Evolutionary conservation across 768 basidiomycete genomes (phyloP), one percentile per base, ranked within the genome.

Genomic region (Auriscalpium vulgare): DNA sequence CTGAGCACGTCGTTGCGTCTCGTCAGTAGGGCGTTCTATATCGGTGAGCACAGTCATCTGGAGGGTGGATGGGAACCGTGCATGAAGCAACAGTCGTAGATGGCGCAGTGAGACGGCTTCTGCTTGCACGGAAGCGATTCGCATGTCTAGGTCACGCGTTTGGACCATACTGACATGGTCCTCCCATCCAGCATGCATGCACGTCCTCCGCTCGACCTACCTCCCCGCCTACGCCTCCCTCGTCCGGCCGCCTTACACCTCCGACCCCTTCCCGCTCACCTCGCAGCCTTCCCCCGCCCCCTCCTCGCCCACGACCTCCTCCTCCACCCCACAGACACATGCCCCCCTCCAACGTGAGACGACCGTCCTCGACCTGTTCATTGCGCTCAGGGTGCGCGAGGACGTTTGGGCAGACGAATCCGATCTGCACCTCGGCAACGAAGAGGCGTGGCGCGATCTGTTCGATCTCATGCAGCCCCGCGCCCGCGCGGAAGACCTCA

Each of bases 401-500:
- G 91, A 92, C 69, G 77, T 91, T 46, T 84, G 85, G 75, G 72
- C 76, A 43, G 88, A 91, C 68, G 86, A 89, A 49, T 77, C 79
- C 2, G 81, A 83, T 65, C 75, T 91, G 21, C 88, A 92, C 62
- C 79, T 89, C 48, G 85, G 85, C 63, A 75, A 84, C 11, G 83
- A 85, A 53, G 88, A 90, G 66, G 76, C 79, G 10, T 91, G 87
- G 74, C 83, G 82, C 57, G 90, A 91, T 63, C 70, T 92, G 23
- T 91, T 92, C 66, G 86, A 87, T 59, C 77, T 87, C 53, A 77
- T 74, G 61, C 87, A 92, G 69, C 90, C 90, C 6, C 79, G 82
- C 50, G 79, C 81, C 34, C 73, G 90, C 19, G 66, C 87, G n/a
- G 90, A 92, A 68, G 90, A 92, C 66, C 75, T 92, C 38, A 75